Base-by-base conservation (phyloP, 208 protist genomes). In the Trypanosoma mega region DNA sequence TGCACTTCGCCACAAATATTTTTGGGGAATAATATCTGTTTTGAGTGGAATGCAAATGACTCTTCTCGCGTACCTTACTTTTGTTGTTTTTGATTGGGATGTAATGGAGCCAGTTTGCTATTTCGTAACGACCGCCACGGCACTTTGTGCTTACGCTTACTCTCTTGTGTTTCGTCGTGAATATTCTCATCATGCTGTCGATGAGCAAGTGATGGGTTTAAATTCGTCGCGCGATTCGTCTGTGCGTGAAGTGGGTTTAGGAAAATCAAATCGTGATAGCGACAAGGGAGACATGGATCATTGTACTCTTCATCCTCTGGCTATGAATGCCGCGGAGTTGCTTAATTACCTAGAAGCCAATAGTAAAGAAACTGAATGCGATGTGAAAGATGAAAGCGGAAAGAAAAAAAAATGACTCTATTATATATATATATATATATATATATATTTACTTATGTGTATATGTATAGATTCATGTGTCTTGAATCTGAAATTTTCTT, bases 61-160 rank as follows among this genome's bases (percentile, higher is more conserved):
- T 0, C 50, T 87, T 51, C 58, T 93, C 1, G 74, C 87, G 21
- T 93, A 93, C 63, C 36, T 90, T 16, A 87, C 78, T 11, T 93
- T 93, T 63, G 31, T 81, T 21, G 75, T 89, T 16, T 93, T 81
- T 61, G 82, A 72, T 21, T 93, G 87, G 87, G 78, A 89, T 57
- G 74, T 90, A 0, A 93, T 93, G 87, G 87, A 93, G 62, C 87
- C 87, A 24, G 57, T 89, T 30, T 83, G 75, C 23, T 93, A 82
- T 56, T 93, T 93, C 68, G 68, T 90, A 12, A 87, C 83, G 11
- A 77, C 78, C 5, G 47, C 49, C 12, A 89, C 80, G 4, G 63
- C 81, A 3, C 46, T 93, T 5, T 77, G 52, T 33, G 27, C 63
- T 3, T 89, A 82, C 49, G 70, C 65, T 2, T 93, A 85, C 41